Base-by-base conservation (phyloP, 148 eudicot genomes). In the Fallopia convolvulus region DNA sequence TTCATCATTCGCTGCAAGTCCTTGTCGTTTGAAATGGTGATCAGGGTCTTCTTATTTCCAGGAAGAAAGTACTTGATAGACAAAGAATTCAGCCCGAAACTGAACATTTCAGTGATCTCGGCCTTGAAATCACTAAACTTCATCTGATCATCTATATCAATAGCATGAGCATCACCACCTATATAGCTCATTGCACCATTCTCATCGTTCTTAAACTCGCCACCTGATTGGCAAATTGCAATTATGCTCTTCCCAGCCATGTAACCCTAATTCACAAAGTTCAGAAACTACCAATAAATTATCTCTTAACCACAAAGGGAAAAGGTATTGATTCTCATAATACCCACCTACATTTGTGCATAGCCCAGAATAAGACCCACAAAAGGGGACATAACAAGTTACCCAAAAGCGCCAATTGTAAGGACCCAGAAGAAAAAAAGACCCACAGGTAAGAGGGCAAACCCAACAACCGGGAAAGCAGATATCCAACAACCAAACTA, bases 131-230 rank as follows among this genome's bases (percentile, higher is more conserved):
- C 86, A 30, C 82, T 77, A 70, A 83, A 90, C 68, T 88, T 88
- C 88, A 88, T 83, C 75, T 86, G 78, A 21, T 85, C 90, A 68
- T 88, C 89, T 49, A 94, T 87, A 76, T 92, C 95, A 87, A 94
- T 90, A 50, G 98, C 98, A 86, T 92, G 98, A 79, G 98, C 98
- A 82, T 94, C 98, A 55, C 98, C 98, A 50, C 97, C 97, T 83
- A 77, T 81, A 81, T 94, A 94, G 30, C 82, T 77, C 84, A 94
- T 81, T 14, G 75, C 32, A 17, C 93, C 98, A 76, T 90, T 89
- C 42, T 76, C 68, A 80, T 84, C 87, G 0, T 84, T 80, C 81
- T 85, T 85, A 72, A 92, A 92, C 79, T 81, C 87, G 26, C 98
- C 98, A 5, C 97, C 97, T 0, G 90, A 90, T 65, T 88, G 98